Base-by-base conservation (phyloP, 345 rosid species). In the Arabidopsis arenosa region DNA sequence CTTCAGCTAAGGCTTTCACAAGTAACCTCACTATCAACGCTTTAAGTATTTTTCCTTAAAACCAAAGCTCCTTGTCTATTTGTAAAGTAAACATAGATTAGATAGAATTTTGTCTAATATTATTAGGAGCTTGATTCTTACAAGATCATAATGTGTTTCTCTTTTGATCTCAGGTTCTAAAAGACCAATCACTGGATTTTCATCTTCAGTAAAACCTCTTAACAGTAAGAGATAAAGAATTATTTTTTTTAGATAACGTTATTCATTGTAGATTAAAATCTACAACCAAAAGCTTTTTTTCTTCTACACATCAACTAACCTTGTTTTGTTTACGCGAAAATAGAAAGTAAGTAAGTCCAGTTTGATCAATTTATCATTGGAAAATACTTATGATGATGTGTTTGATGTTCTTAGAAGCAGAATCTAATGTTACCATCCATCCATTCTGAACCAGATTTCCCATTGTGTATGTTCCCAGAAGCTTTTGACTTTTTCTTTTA, bases 1-100 rank as follows among this genome's bases (percentile, higher is more conserved):
- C 76, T 68, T 35, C 84, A 1, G 51, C 88, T 30, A 88, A 85
- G 75, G 33, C 80, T 63, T 66, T 73, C 68, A 44, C 88, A 66
- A 84, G 97, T 89, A 84, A 0, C 6, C 12, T 66, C 6, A 45
- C 37, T 63, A 23, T 45, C 2, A 23, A 30, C 23, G 41, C 40
- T 13, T 48, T 9, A 28, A 63, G 6, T 63, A 39, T 37, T 18
- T 37, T n/a, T 35, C 35, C 33, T 23, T 60, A 60, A n/a, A 23
- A 59, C 45, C 30, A 60, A 59, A 32, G 21, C 41, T 57, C 32
- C 40, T 33, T 9, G 39, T 33, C 40, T 57, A 57, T 9, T 57
- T 14, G 40, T 56, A 32, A 14, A 14, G 1, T 32, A 32, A 32
- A 30, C 18, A 56, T 32, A 7, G 2, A 36, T 58, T 1, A 15